Evolutionary conservation across 2,329 filamentous ascomycete species (phyloP).

Genomic region (Phaeoacremonium minimum): DNA sequence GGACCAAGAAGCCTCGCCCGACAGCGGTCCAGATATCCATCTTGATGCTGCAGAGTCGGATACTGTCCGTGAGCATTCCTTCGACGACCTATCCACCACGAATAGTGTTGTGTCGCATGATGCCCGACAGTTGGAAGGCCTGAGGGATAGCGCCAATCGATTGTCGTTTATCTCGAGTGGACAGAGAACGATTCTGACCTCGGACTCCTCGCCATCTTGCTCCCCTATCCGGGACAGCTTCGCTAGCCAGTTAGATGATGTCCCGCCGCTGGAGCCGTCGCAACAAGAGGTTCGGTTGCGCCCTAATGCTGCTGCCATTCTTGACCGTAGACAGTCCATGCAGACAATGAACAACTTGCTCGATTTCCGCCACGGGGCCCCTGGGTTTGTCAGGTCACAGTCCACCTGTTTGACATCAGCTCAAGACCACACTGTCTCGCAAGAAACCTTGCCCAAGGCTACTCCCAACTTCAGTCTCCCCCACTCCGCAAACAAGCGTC

Average conservation of each 20-base stretch:
- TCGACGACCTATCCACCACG: slow-evolving; percentile 52
- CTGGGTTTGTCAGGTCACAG: slow-evolving; percentile 16
- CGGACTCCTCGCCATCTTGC: slow-evolving; percentile 52
- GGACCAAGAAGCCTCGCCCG: slow-evolving; percentile 21
- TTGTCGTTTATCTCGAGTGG: slow-evolving; percentile 58
- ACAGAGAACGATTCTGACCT: slow-evolving; percentile 56
- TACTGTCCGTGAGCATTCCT: slow-evolving; percentile 31
- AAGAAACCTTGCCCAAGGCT: slow-evolving; percentile 18
- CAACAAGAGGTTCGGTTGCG: slow-evolving; percentile 36
- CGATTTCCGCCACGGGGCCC: slow-evolving; percentile 27
- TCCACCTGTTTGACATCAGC: slow-evolving; percentile 20
- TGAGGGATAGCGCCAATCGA: slow-evolving; percentile 52
- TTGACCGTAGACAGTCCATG: slow-evolving; percentile 47
- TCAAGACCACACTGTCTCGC: too few relatives aligned
- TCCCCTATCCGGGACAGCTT: slow-evolving; percentile 54
- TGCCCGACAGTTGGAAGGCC: slow-evolving; percentile 51
- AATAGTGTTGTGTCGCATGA: slow-evolving; percentile 56
- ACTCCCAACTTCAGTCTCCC: slow-evolving; percentile 53
- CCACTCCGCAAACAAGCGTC: slow-evolving; percentile 38
- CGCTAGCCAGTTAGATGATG: slow-evolving; percentile 28
- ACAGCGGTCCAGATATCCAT: slow-evolving; percentile 17
- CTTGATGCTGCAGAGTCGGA: slow-evolving; percentile 20
- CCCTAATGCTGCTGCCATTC: slow-evolving; percentile 49
- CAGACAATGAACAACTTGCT: slow-evolving; percentile 39
- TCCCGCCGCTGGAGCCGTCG: slow-evolving; percentile 11